Base-by-base conservation (phyloP, 116 monocot species). In the Trichopus zeylanicus region DNA sequence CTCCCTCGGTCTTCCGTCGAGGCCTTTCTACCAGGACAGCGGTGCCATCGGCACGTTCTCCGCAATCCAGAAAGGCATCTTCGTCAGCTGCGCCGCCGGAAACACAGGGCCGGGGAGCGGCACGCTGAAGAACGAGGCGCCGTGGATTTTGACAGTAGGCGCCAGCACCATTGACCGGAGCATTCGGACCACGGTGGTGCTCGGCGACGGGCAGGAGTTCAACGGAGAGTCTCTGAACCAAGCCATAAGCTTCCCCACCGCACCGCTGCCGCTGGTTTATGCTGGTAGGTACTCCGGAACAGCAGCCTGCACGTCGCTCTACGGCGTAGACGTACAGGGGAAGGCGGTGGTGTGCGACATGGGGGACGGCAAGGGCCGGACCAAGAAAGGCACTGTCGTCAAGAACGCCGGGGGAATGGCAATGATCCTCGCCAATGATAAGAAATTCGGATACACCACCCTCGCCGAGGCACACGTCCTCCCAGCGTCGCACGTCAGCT, bases 121-220 rank as follows among this genome's bases (percentile, higher is more conserved):
- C 1, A 27, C 67, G 1, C 20, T 67, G 2, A 4, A 15, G 12
- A 74, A 74, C 7, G 67, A 60, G 7, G 67, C 61, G 1, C 74
- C 74, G 22, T 74, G 74, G 74, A 32, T 67, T 1, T 47, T 74
- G 7, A 74, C 67, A 0, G 62, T 74, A 5, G 67, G 31, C 8
- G 67, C 74, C 18, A 48, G 62, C 46, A 63, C 62, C 13, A 70
- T 56, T 3, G 63, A 70, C 29, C 37, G 70, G 42, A 29, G 52
- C 27, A 42, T 70, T 5, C 6, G 27, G 31, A 53, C 63, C 1
- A 32, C 38, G 4, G 56, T 70, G 6, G 55, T 37, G 56, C 56
- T 70, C 1, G 70, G 70, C 10, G 29, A 70, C 29, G 70, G 70
- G 6, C 55, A 21, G 11, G 21, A 32, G 38, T 61, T 62, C 53